Conservation (phyloP, 371 early-diverging fungal species). For the Mortierella sp. region DNA sequence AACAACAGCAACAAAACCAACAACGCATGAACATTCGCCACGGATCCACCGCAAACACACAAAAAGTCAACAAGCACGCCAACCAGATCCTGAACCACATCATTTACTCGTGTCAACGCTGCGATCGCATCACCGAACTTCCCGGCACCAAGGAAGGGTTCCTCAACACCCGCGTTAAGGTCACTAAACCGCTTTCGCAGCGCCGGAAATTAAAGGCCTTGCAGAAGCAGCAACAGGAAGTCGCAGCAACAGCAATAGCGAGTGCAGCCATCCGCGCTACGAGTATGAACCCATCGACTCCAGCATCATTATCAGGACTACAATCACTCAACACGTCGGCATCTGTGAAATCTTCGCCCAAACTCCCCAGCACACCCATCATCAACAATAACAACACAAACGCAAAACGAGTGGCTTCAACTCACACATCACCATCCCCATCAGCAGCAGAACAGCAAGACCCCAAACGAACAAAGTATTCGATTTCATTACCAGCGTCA, state of each 20-base stretch:
- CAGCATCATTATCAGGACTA: not conserved
- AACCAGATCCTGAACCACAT: conserved; percentile 41
- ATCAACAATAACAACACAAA: not conserved
- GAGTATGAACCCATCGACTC: not conserved
- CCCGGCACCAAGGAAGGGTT: conserved; percentile 41
- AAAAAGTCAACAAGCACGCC: conserved; percentile 18
- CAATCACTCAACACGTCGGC: not conserved
- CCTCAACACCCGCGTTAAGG: conserved; percentile 26
- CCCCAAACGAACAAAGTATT: conserved; percentile 17
- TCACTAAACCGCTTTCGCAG: conserved; percentile 22
- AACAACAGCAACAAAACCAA: conserved; percentile 28
- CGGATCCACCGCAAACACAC: not conserved
- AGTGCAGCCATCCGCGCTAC: not conserved
- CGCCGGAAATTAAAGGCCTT: conserved; percentile 15
- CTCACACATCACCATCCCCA: not conserved
- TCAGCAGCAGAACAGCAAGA: not conserved
- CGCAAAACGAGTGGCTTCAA: conserved; percentile 8
- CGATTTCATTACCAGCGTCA: conserved; percentile 24
- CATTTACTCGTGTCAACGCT: conserved; percentile 39
- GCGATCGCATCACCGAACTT: conserved; percentile 41
- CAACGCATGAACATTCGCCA: conserved; percentile 14
- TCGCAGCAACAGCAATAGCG: not conserved
- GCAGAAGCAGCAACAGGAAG: not conserved
- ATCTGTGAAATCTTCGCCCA: not conserved
- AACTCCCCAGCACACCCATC: not conserved